Base-by-base conservation (phyloP, 768 basidiomycete species). In the Trametopsis cervina region DNA sequence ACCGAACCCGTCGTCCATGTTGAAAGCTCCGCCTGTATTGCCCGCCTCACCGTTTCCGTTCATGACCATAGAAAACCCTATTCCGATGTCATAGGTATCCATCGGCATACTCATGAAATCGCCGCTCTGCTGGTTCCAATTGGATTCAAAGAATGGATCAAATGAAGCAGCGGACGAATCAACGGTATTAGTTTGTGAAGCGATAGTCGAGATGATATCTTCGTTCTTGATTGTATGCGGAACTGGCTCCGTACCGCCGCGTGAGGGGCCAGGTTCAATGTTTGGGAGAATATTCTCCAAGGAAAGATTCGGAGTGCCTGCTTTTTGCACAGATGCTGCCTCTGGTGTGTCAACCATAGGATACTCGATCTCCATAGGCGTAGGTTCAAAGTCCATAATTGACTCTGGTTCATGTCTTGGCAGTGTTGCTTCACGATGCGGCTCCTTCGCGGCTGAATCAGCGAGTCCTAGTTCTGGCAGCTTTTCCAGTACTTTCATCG, bases 51-150 rank as follows among this genome's bases (percentile, higher is more conserved):
- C 63, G 13, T 69, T 66, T 18, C 65, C 46, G 52, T 69, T 68
- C 42, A 69, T 64, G 51, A 73, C 71, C 67, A 83, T 73, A 44
- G 69, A 67, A 51, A 74, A 77, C 47, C 72, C 69, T 63, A 80
- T 76, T 35, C 69, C 72, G 35, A 68, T 69, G 38, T 43, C 27
- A 25, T 47, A 40, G 18, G 21, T 33, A 17, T 59, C 53, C 27
- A 67, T 61, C 23, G 59, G 55, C 24, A 71, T 58, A 48, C 51
- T 58, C 59, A 79, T 70, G 56, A 66, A 70, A 17, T 65, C 63
- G 13, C 18, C 48, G 2, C 47, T n/a, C 24, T 54, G 39, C 37
- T 58, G 59, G 3, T 39, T 33, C 63, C 64, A 64, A 0, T 47
- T 12, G 5, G 44, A 25, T 35, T 61, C 58, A 36, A 65, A 61